phyloP scores from a whole-genome alignment of 108 stramenopile genomes.

The Aurantiochytrium sp. region DNA sequence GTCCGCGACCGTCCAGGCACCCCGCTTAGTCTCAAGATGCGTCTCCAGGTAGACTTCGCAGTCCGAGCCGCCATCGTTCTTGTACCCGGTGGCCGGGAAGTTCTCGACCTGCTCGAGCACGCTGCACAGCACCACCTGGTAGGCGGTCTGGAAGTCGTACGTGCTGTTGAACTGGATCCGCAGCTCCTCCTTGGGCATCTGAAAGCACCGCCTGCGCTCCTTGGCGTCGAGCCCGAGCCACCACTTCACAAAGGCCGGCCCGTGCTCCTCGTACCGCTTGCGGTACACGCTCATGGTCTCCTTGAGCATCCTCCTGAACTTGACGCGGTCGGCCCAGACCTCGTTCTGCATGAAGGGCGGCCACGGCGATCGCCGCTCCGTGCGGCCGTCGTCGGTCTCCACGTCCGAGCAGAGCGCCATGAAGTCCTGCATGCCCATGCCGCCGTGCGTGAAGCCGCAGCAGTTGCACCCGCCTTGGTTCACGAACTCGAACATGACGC shows the following conservation, averaged over 20 bases:
- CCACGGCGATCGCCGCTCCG: not conserved
- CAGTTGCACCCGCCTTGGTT: constrained; percentile 28
- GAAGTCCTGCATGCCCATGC: constrained; percentile 24
- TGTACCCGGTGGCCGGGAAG: not conserved
- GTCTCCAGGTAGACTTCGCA: not conserved
- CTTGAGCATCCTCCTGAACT: constrained; percentile 14
- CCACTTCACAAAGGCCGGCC: not conserved
- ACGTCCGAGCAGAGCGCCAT: constrained; percentile 22
- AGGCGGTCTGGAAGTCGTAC: constrained; percentile 4
- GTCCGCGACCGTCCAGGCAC: not conserved
- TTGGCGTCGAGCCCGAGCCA: not conserved
- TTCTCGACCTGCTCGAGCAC: constrained; percentile 21
- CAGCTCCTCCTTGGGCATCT: constrained; percentile 27
- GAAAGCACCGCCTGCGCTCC: not conserved
- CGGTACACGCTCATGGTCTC: constrained; percentile 13
- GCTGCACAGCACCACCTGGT: constrained; percentile 22
- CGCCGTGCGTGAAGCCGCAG: constrained; percentile 23
- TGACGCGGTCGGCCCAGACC: constrained; percentile 30
- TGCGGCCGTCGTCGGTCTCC: not conserved
- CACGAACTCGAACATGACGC: not conserved
- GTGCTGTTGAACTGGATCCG: not conserved
- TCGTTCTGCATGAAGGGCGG: constrained; percentile 26
- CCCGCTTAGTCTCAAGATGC: not conserved
- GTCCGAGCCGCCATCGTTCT: not conserved
- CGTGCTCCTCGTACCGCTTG: not conserved